phyloP scores from a whole-genome alignment of 1,139 yeast species.

The Lodderomyces orthopsilosis region DNA sequence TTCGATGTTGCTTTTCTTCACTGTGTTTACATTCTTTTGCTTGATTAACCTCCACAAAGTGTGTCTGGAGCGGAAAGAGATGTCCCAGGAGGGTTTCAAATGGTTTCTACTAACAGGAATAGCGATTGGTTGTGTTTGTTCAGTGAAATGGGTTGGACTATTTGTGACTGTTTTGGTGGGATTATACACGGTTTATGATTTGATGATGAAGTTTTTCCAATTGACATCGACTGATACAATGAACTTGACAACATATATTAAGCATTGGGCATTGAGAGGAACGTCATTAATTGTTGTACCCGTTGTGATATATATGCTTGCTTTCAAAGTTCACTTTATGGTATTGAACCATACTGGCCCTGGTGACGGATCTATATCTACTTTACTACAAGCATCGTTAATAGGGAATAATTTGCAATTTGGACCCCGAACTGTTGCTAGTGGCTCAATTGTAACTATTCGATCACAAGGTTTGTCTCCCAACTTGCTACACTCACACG shows the following conservation, averaged over 20 bases:
- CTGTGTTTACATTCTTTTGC: conserved; percentile 59
- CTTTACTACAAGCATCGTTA: conserved; percentile 67
- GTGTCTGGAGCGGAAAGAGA: conserved; percentile 32
- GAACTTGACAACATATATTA: conserved; percentile 36
- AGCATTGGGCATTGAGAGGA: conserved; percentile 76
- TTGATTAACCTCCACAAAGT: conserved; percentile 49
- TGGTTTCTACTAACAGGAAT: conserved; percentile 73
- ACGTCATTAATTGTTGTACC: conserved; percentile 73
- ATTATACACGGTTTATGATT: conserved; percentile 73
- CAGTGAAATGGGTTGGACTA: conserved; percentile 95
- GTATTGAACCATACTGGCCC: conserved; percentile 75
- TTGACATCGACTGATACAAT: conserved; percentile 25
- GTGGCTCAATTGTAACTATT: conserved; percentile 61
- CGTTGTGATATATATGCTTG: conserved; percentile 57
- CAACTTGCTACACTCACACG: conserved; percentile 68
- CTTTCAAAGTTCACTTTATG: conserved; percentile 78
- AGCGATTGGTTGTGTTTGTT: conserved; percentile 87
- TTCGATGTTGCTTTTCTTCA: conserved; percentile 69
- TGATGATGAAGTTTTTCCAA: conserved; percentile 64
- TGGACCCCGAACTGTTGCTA: conserved; percentile 62
- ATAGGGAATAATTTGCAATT: conserved; percentile 49
- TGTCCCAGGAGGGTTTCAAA: conserved; percentile 43
- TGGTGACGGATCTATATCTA: conserved; percentile 72
- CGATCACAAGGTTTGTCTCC: conserved; percentile 75
- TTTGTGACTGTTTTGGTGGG: conserved; percentile 86